phyloP scores from a whole-genome alignment of 805 yeast genomes.

The Lipomyces orientalis region DNA sequence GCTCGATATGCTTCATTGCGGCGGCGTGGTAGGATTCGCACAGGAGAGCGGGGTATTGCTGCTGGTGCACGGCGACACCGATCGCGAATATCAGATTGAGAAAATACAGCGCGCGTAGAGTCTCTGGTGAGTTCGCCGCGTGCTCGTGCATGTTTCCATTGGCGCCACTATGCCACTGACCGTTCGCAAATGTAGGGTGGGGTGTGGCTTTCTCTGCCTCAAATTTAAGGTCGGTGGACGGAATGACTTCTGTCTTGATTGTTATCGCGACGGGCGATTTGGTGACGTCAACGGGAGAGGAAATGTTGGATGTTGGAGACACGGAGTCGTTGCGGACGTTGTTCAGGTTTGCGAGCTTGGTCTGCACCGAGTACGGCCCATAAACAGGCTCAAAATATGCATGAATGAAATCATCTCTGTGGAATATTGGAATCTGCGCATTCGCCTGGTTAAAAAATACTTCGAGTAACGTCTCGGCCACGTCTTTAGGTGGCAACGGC shows the following conservation, averaged over 20 bases:
- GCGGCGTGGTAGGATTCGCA: conserved; percentile 74
- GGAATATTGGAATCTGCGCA: conserved; percentile 81
- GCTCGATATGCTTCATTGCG: conserved; percentile 64
- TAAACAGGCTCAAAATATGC: conserved; percentile 78
- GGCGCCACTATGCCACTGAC: neutral
- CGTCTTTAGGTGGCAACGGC: conserved; percentile 67
- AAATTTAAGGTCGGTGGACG: neutral
- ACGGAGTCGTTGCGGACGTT: conserved; percentile 33
- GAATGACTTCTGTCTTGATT: conserved; percentile 25
- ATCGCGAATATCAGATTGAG: conserved; percentile 80
- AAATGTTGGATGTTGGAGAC: conserved; percentile 9
- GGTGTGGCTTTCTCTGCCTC: conserved; percentile 2
- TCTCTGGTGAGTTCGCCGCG: conserved; percentile 30
- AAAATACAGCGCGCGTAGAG: conserved; percentile 57
- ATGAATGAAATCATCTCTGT: conserved; percentile 74
- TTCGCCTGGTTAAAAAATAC: conserved; percentile 79
- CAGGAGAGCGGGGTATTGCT: conserved; percentile 66
- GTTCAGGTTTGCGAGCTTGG: conserved; percentile 56
- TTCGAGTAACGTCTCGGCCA: conserved; percentile 69
- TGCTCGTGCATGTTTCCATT: conserved; percentile 18
- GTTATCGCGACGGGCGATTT: conserved; percentile 20
- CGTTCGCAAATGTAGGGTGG: neutral
- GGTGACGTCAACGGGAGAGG: conserved; percentile 7
- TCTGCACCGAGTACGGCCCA: conserved; percentile 62
- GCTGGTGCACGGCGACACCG: conserved; percentile 73